phyloP scores from a whole-genome alignment of 73 alveolate genomes.

The Uronychia setigera region DNA sequence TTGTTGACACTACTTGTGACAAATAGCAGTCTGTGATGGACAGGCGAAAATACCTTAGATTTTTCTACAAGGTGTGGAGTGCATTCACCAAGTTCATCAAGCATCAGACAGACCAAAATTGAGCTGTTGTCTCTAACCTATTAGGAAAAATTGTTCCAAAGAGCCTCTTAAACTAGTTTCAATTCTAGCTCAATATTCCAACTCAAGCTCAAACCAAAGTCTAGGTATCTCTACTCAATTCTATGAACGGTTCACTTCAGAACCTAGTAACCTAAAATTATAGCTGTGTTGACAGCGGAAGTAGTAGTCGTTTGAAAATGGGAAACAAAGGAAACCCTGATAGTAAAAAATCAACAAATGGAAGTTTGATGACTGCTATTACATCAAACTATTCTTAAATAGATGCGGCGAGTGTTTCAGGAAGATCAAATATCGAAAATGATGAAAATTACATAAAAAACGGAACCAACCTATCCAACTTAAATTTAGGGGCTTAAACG shows the following conservation, averaged over 20 bases:
- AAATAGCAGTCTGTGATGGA: not conserved
- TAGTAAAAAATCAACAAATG: not conserved
- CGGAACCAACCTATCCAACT: not conserved
- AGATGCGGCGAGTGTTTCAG: not conserved
- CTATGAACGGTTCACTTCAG: not conserved
- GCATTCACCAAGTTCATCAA: not conserved
- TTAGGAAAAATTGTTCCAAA: not conserved
- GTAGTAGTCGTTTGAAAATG: not conserved
- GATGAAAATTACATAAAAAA: too few relatives aligned
- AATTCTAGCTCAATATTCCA: too few relatives aligned
- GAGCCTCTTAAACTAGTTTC: not conserved
- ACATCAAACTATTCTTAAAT: not conserved
- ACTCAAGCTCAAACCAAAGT: too few relatives aligned
- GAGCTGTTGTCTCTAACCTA: not conserved
- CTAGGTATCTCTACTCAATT: too few relatives aligned
- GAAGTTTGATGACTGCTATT: not conserved
- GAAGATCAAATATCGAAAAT: not conserved
- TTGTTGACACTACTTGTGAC: too few relatives aligned
- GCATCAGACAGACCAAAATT: not conserved
- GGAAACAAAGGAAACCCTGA: not conserved
- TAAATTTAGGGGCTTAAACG: not conserved
- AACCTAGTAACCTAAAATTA: not conserved
- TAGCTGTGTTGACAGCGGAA: not conserved
- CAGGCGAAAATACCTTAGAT: not conserved
- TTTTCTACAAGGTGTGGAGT: slow-evolving; percentile 3